Conservation (phyloP, 257 asterid genomes). For the Verbena officinalis region DNA sequence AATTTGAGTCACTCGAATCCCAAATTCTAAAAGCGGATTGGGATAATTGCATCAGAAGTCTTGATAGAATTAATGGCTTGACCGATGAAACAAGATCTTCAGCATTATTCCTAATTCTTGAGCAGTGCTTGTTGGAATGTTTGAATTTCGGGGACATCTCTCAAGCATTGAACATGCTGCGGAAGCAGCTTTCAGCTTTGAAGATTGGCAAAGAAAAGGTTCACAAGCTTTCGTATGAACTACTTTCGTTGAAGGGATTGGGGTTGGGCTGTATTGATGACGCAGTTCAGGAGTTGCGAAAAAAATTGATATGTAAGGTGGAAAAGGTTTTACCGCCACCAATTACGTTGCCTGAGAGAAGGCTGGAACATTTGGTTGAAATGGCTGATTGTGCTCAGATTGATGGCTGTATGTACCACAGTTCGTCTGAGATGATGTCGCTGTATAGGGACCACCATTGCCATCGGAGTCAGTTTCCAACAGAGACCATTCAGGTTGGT, state of each 20-base stretch:
- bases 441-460: slow-evolving; percentile 85
- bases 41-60: slow-evolving; percentile 60
- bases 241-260: slow-evolving; percentile 50
- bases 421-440: slow-evolving; percentile 48
- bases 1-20: slow-evolving; percentile 57
- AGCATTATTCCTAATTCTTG: slow-evolving; percentile 60
- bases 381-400: slow-evolving; percentile 64
- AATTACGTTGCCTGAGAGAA: slow-evolving; percentile 69
- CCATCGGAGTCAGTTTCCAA: slow-evolving; percentile 68
- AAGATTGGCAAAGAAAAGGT: slow-evolving; percentile 54
- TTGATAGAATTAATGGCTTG: slow-evolving; percentile 47
- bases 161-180: slow-evolving; percentile 58
- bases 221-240: slow-evolving; percentile 63
- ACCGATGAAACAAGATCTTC: slow-evolving; percentile 64
- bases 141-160: slow-evolving; percentile 57
- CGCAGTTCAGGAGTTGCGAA: slow-evolving; percentile 43
- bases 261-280: slow-evolving; percentile 47
- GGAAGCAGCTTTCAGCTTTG: slow-evolving; percentile 49
- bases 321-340: slow-evolving; percentile 78
- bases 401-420: slow-evolving; percentile 71
- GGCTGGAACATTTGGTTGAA: slow-evolving; percentile 87
- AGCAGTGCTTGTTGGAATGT: slow-evolving; percentile 76
- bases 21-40: slow-evolving; percentile 53
- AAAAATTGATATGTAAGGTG: slow-evolving; percentile 50
- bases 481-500: slow-evolving; percentile 80